A percentile compares a stretch with the other conserved stretches of the same genome.
Evolutionary conservation across 768 basidiomycete genomes (phyloP).

Genomic region (Cystofilobasidium capitatum): DNA sequence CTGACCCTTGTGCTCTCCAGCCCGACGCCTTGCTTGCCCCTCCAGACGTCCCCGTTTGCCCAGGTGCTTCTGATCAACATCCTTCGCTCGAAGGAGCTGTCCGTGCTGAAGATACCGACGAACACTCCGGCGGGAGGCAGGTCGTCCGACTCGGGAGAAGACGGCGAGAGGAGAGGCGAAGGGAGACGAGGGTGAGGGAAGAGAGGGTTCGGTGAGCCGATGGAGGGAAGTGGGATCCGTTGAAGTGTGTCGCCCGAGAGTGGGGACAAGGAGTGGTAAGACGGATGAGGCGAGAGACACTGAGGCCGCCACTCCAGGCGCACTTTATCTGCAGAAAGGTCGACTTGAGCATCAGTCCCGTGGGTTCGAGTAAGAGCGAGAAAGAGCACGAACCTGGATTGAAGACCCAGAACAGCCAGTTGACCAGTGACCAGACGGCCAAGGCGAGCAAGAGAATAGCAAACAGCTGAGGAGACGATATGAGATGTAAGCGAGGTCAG

Average conservation of each 20-base stretch:
- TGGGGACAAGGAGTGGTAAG: conserved; percentile 41
- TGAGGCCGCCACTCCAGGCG: conserved; percentile 90
- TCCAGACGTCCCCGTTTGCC: conserved; percentile 69
- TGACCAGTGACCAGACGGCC: conserved; percentile 73
- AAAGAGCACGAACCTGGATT: conserved; percentile 50
- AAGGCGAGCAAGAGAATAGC: conserved; percentile 59
- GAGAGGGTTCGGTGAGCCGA: conserved; percentile 37
- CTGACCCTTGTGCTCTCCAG: conserved; percentile 60
- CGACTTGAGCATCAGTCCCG: neutral
- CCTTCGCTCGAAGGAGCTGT: conserved; percentile 70
- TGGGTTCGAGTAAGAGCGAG: neutral
- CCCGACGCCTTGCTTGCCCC: conserved; percentile 57
- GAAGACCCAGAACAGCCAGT: conserved; percentile 79
- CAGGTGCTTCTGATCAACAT: conserved; percentile 81
- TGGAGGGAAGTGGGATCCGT: conserved; percentile 35
- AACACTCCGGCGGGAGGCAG: conserved; percentile 77
- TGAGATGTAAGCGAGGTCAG: neutral
- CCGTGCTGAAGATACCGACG: conserved; percentile 81
- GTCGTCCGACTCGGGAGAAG: conserved; percentile 47
- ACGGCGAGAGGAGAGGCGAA: conserved; percentile 31
- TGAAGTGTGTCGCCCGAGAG: conserved; percentile 36
- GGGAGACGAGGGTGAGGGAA: conserved; percentile 30
- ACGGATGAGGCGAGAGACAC: conserved; percentile 53
- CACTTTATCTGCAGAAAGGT: conserved; percentile 57
- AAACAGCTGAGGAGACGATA: neutral